Conservation (phyloP, 805 yeast species). For the Isabelozyma gotoi region DNA sequence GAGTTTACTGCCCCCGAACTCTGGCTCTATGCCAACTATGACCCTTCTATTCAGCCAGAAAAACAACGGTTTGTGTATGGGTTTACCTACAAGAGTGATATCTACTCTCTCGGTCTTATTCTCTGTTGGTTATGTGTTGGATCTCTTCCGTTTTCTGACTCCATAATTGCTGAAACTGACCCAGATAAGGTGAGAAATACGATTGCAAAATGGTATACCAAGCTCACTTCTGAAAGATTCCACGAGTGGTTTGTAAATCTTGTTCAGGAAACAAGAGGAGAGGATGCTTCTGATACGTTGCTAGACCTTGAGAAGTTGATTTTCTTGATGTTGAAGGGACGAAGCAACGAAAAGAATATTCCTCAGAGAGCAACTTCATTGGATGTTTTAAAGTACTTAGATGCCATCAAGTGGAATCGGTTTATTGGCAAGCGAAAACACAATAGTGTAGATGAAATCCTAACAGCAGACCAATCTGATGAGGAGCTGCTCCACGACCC, state of each 20-base stretch:
- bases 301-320: slow-evolving; percentile 19
- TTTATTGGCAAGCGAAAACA: slow-evolving; percentile 2
- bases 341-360: slow-evolving; percentile 2
- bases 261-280: not conserved
- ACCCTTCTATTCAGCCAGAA: slow-evolving; percentile 22
- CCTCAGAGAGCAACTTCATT: slow-evolving; percentile 8
- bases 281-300: not conserved
- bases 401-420: slow-evolving; percentile 17
- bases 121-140: slow-evolving; percentile 73
- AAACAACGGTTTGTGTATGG: slow-evolving; percentile 43
- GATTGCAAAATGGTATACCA: slow-evolving; percentile 31
- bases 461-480: not conserved
- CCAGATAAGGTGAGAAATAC: slow-evolving; percentile 25
- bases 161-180: slow-evolving; percentile 18
- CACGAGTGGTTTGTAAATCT: slow-evolving; percentile 23
- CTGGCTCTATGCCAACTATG: slow-evolving; percentile 32
- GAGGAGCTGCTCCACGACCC: not conserved
- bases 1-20: slow-evolving; percentile 89
- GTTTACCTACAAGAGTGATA: slow-evolving; percentile 72
- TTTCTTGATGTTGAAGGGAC: slow-evolving; percentile 33
- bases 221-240: slow-evolving; percentile 17
- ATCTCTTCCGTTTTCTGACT: slow-evolving; percentile 53
- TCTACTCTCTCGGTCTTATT: slow-evolving; percentile 84
- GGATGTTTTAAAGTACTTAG: slow-evolving; percentile 19
- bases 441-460: not conserved